Evolutionary conservation across 2,329 filamentous ascomycete genomes (phyloP).

Genomic region (Cladosporium sphaerospermum): DNA sequence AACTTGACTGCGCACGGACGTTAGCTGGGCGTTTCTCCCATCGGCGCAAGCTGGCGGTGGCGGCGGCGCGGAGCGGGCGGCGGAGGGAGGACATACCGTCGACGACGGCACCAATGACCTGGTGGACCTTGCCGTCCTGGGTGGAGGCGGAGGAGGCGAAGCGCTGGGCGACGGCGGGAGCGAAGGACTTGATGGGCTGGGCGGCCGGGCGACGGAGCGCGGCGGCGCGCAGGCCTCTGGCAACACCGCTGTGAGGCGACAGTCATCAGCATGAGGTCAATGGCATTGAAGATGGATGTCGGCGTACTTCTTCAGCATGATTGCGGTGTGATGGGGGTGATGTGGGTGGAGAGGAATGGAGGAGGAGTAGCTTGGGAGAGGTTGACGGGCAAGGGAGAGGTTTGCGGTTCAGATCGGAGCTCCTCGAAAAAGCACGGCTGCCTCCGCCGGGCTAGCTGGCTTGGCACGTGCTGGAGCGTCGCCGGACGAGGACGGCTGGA

Average conservation of each 20-base stretch:
- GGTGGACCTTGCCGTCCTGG: conserved; percentile 59
- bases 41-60: conserved; percentile 7
- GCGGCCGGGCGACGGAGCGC: conserved; percentile 52
- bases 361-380: conserved; percentile 16
- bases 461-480: neutral
- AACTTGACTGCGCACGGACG: conserved; percentile 72
- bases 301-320: conserved; percentile 79
- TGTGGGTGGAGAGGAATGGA: conserved; percentile 15
- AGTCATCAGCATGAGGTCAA: conserved; percentile 29
- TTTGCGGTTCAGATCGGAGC: conserved; percentile 14
- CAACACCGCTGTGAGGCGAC: conserved; percentile 53
- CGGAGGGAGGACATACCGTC: conserved; percentile 64
- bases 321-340: conserved; percentile 51
- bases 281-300: conserved; percentile 9
- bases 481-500: no score
- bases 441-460: neutral
- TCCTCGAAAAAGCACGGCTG: conserved; percentile 2
- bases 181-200: conserved; percentile 48
- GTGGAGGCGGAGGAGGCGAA: conserved; percentile 55
- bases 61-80: conserved; percentile 6
- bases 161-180: conserved; percentile 54
- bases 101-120: conserved; percentile 98
- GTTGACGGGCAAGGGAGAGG: conserved; percentile 12
- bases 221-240: conserved; percentile 58
- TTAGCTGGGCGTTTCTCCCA: conserved; percentile 22